Evolutionary conservation across 495 filamentous ascomycete genomes (phyloP).

Genomic region (Saxophila tyrrhenica): DNA sequence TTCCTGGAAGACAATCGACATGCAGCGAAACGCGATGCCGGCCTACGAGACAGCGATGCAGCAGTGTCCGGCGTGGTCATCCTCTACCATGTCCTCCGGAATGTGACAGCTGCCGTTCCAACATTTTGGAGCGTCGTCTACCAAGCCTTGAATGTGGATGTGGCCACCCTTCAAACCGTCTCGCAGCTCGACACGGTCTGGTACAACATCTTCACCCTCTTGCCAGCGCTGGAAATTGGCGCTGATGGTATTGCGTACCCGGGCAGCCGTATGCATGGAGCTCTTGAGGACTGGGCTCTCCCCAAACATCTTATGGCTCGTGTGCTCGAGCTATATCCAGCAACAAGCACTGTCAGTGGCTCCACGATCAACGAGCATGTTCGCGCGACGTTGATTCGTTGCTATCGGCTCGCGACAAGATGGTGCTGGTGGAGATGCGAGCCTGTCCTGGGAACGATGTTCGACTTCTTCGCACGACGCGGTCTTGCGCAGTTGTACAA

Average conservation of each 20-base stretch:
- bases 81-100: conserved; percentile 46
- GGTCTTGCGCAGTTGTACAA: conserved; percentile 61
- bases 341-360: conserved; percentile 40
- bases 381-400: conserved; percentile 59
- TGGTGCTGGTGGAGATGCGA: conserved; percentile 87
- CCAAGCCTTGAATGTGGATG: conserved; percentile 28
- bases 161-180: neutral
- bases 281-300: conserved; percentile 60
- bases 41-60: conserved; percentile 49
- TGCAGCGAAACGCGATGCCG: conserved; percentile 45
- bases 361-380: conserved; percentile 73
- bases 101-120: conserved; percentile 32
- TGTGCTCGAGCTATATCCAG: conserved; percentile 53
- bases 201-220: conserved; percentile 58
- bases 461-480: conserved; percentile 80
- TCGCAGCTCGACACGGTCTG: conserved; percentile 54
- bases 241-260: conserved; percentile 46
- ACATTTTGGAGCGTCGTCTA: conserved; percentile 52
- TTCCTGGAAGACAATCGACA: conserved; percentile 54
- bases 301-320: conserved; percentile 53
- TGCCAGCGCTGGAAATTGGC: conserved; percentile 73
- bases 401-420: conserved; percentile 60
- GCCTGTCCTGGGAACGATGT: conserved; percentile 63
- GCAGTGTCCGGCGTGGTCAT: conserved; percentile 56
- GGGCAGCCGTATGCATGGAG: conserved; percentile 41